Evolutionary conservation across 2,329 filamentous ascomycete species (phyloP).

Genomic region (Alternaria triticimaculans): DNA sequence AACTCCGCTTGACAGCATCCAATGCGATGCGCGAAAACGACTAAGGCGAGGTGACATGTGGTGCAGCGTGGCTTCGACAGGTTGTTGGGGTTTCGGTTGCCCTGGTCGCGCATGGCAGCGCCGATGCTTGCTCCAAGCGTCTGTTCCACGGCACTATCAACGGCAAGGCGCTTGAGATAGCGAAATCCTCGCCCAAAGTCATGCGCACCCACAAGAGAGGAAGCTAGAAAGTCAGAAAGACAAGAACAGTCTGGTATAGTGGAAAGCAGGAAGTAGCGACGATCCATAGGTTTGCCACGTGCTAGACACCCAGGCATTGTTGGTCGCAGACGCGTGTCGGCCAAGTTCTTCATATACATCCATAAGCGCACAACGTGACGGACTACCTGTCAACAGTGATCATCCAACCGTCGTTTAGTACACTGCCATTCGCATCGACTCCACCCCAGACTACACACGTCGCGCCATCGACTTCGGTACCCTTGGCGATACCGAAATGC

Average conservation of each 20-base stretch:
- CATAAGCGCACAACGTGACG: not conserved
- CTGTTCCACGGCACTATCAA: not conserved
- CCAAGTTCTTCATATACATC: not conserved
- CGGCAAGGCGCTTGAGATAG: not conserved
- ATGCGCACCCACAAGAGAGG: not conserved
- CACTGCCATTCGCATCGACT: conserved; percentile 51
- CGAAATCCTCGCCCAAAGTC: not conserved
- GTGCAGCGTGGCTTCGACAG: conserved; percentile 1
- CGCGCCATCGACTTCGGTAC: conserved; percentile 55
- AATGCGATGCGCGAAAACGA: not conserved
- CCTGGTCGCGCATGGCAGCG: not conserved
- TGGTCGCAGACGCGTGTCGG: not conserved
- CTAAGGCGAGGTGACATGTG: not conserved
- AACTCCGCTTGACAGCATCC: not conserved
- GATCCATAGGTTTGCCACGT: not conserved
- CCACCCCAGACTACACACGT: conserved; percentile 63
- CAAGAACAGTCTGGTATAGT: not conserved
- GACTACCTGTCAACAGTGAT: conserved; percentile 48
- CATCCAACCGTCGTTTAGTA: conserved; percentile 52
- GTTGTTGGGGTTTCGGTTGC: not conserved
- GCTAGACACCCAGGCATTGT: not conserved
- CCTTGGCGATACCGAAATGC: conserved; percentile 48
- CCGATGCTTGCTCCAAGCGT: not conserved
- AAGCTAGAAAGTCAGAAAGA: not conserved
- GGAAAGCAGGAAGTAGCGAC: not conserved